Evolutionary conservation across 768 basidiomycete genomes (phyloP), one percentile per base, ranked within the genome.

Genomic region (Auriscalpium vulgare): DNA sequence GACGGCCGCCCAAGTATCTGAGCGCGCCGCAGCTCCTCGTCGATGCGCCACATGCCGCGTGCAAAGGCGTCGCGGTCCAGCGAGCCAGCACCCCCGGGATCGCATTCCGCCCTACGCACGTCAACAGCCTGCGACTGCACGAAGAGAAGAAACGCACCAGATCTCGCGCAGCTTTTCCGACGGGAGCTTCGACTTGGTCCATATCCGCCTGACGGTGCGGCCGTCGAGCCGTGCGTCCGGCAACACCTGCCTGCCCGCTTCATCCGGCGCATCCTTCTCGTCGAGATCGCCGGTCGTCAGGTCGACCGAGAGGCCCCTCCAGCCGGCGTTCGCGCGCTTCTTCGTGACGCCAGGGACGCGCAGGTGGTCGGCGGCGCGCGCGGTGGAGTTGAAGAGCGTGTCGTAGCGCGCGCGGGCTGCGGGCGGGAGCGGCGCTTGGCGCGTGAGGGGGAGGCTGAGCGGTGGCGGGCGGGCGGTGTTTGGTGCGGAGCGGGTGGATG

Each of bases 1-100:
- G 50, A 5, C 19, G 57, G 23, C 1, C 57, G 57, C 46, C 57
- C 59, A 23, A 59, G 53, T 4, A 59, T 21, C 10, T 83, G 79
- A 4, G 77, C 74, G 29, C 79, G 77, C 16, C 84, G 71, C 14
- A 90, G 78, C 58, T 88, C 87, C 65, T 87, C 86, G 65, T 90
- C 88, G 29, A 90, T 85, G 37, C 81, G 77, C 84, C 85, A 87
- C 85, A 88, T 88, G 53, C 87, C 88, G 56, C 75, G 77, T 47
- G 80, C 77, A 62, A 90, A 90, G 16, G 71, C 71, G 16, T 87
- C 84, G 2, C 79, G 71, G 57, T 81, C 78, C 8, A 90, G 72
- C 14, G 73, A 73, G 6, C 85, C 87, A 34, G 67, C 71, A 3
- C 70, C 64, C 7, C 69, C 68, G 2, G 75, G 66, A 66, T 88